Percentiles rank a stretch among this genome's conserved stretches.
Conservation (phyloP, 2,329 filamentous ascomycete species). For the Trichoderma atroviride region DNA sequence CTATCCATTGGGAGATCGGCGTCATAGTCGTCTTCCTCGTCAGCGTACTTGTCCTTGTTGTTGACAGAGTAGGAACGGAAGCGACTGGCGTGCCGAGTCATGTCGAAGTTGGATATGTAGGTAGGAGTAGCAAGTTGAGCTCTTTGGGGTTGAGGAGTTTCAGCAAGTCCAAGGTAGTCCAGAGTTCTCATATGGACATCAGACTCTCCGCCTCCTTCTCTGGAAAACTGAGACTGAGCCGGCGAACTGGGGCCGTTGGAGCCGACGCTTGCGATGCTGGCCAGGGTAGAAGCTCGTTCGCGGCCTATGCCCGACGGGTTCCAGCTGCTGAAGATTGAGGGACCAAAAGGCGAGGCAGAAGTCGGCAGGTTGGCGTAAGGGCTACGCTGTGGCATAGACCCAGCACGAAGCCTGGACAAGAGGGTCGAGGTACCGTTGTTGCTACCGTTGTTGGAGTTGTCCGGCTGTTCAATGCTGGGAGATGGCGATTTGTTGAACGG, state of each 20-base stretch:
- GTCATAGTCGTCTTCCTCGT: slow-evolving; percentile 79
- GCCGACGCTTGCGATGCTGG: slow-evolving; percentile 78
- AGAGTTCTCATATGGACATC: slow-evolving; percentile 88
- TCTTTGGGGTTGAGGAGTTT: slow-evolving; percentile 81
- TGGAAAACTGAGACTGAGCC: slow-evolving; percentile 81
- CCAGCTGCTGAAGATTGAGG: slow-evolving; percentile 90
- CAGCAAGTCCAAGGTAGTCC: slow-evolving; percentile 92
- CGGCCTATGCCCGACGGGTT: slow-evolving; percentile 66
- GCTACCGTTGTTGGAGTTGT: slow-evolving; percentile 37
- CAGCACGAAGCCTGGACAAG: slow-evolving; percentile 83
- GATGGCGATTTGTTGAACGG: slow-evolving; percentile 73
- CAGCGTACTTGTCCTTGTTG: slow-evolving; percentile 95
- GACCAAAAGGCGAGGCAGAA: slow-evolving; percentile 73
- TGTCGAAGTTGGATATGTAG: slow-evolving; percentile 73
- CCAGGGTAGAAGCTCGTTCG: slow-evolving; percentile 83
- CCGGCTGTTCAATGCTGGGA: slow-evolving; percentile 54
- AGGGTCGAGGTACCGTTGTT: slow-evolving; percentile 66
- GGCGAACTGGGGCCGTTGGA: slow-evolving; percentile 91
- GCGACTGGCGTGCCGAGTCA: slow-evolving; percentile 77
- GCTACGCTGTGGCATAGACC: slow-evolving; percentile 89
- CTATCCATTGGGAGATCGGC: slow-evolving; percentile 55
- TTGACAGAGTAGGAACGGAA: slow-evolving; percentile 99
- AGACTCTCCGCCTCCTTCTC: slow-evolving; percentile 80
- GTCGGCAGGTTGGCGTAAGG: slow-evolving; percentile 64
- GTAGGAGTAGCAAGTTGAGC: slow-evolving; percentile 75